These are phyloP conservation scores for Tuber aestivum DNA, from an alignment of 495 filamentous ascomycete species.

Conservation along the genomic window DNA sequence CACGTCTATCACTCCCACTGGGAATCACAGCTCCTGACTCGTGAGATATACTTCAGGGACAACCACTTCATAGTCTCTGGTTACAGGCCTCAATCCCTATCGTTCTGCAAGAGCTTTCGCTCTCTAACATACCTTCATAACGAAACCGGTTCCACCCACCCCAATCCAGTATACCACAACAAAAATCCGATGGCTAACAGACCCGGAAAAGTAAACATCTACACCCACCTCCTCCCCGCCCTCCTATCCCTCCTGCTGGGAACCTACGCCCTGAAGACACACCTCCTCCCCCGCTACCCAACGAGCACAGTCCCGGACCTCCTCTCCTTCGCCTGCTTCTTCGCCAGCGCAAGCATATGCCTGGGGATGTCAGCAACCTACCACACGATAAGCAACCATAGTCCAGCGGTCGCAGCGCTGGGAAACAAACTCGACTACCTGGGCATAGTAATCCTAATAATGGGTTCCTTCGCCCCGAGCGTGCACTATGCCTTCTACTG, in stretches of 20 bases:
- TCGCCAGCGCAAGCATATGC: constrained; percentile 66
- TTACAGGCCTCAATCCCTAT: constrained; percentile 62
- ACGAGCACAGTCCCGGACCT: constrained; percentile 61
- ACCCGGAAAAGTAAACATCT: constrained; percentile 65
- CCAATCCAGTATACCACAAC: not conserved
- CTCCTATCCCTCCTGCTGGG: constrained; percentile 48
- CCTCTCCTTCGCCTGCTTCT: constrained; percentile 69
- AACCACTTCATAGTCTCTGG: constrained; percentile 68
- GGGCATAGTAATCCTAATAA: constrained; percentile 82
- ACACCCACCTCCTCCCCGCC: constrained; percentile 71
- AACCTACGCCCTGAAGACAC: constrained; percentile 45
- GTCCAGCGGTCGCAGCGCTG: constrained; percentile 51
- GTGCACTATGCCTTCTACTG: constrained; percentile 84
- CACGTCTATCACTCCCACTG: not conserved
- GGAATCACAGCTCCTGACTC: not conserved
- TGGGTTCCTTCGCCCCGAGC: constrained; percentile 78
- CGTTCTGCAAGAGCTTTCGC: constrained; percentile 57
- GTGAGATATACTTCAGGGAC: constrained; percentile 46
- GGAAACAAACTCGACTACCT: constrained; percentile 81
- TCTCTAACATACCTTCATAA: constrained; percentile 78
- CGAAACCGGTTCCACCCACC: constrained; percentile 51
- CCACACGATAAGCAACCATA: constrained; percentile 66
- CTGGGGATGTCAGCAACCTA: constrained; percentile 81
- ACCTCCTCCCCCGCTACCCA: constrained; percentile 56
- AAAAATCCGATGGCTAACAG: not conserved